Evolutionary conservation across 139 green algal genomes (phyloP).

Genomic region (Gonium pectorale): DNA sequence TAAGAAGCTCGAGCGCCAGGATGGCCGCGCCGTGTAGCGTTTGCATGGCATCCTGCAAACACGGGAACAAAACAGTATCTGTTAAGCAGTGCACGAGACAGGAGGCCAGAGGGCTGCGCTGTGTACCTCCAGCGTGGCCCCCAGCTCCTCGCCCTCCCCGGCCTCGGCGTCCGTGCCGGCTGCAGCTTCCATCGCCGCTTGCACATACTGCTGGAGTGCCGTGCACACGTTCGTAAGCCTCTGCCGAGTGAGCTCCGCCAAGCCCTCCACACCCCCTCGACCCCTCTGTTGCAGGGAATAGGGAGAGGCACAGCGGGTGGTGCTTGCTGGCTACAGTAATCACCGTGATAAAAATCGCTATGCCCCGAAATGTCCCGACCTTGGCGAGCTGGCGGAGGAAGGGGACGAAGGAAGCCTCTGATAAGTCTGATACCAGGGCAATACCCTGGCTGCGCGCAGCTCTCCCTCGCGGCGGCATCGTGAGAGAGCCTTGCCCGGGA

Average conservation of each 20-base stretch:
- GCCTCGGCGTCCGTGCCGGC: neutral
- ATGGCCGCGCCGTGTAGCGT: conserved; percentile 48
- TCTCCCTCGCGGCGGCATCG: no score
- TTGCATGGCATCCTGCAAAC: conserved; percentile 12
- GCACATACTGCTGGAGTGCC: conserved; percentile 37
- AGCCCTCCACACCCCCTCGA: neutral
- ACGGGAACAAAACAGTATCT: no score
- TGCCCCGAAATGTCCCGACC: no score
- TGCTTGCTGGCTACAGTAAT: no score
- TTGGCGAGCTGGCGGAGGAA: conserved; percentile 1
- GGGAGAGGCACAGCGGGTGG: no score
- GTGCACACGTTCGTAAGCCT: conserved; percentile 31
- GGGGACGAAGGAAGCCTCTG: neutral
- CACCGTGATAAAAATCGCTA: no score
- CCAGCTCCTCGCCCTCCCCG: neutral
- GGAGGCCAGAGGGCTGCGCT: neutral
- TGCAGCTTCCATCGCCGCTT: neutral
- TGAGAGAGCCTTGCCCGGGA: no score
- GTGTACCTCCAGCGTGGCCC: neutral
- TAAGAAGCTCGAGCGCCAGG: conserved; percentile 54
- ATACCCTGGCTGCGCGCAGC: no score
- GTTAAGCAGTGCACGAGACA: neutral
- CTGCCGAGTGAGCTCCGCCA: conserved; percentile 31
- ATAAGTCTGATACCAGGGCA: neutral
- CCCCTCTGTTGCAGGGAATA: neutral